phyloP scores from a whole-genome alignment of 345 rosid genomes.

The Brassica nigra region DNA sequence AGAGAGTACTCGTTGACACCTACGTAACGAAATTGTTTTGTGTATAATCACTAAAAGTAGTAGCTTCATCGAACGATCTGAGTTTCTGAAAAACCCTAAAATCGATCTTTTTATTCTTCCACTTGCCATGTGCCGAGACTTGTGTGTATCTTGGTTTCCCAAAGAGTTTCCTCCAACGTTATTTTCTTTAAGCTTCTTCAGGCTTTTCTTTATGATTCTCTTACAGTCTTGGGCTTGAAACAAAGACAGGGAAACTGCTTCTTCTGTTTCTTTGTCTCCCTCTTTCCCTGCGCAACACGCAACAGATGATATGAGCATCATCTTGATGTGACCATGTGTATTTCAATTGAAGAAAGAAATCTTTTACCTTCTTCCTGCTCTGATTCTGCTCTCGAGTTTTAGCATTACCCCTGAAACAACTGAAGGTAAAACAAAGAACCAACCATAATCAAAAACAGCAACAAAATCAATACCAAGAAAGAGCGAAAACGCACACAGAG shows the following conservation, averaged over 20 bases:
- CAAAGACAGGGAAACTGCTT: constrained; percentile 34
- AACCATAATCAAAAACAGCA: constrained; percentile 18
- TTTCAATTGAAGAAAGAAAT: neutral
- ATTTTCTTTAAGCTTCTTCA: constrained; percentile 2
- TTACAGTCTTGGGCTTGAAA: constrained; percentile 34
- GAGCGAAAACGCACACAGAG: neutral
- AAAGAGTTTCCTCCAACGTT: constrained; percentile 17
- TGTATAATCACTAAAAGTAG: constrained; percentile 27
- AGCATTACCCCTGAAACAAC: constrained; percentile 31
- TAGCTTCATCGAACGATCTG: constrained; percentile 2
- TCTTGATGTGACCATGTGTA: neutral
- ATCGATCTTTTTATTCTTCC: constrained; percentile 29
- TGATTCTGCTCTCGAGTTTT: constrained; percentile 34
- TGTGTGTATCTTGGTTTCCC: neutral
- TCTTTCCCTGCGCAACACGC: constrained; percentile 19
- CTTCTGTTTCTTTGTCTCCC: constrained; percentile 28
- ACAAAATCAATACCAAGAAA: neutral
- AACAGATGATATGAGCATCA: constrained; percentile 5
- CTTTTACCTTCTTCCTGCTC: constrained; percentile 20
- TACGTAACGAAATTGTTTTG: constrained; percentile 14
- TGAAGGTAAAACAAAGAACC: neutral
- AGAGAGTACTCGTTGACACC: constrained; percentile 32
- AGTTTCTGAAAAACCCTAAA: constrained; percentile 4
- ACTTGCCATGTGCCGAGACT: constrained; percentile 7
- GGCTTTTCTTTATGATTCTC: constrained; percentile 21